Conservation (phyloP, 805 yeast species). For the Ogataea methanolica region DNA sequence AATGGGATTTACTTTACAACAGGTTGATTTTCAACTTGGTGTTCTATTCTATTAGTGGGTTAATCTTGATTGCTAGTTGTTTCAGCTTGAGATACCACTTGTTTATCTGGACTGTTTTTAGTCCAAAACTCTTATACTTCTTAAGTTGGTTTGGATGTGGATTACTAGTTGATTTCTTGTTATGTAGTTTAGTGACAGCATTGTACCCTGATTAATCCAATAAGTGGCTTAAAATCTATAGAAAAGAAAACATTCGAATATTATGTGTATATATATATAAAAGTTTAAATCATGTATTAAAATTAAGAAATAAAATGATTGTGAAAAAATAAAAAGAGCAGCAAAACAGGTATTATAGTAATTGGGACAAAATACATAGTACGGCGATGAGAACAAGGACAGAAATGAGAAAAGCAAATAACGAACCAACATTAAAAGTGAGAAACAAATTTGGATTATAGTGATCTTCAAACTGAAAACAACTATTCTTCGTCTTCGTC, state of each 20-base stretch:
- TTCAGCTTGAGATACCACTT: slow-evolving; percentile 72
- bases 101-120: slow-evolving; percentile 96
- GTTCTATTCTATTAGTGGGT: slow-evolving; percentile 58
- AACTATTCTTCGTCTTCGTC: slow-evolving; percentile 60
- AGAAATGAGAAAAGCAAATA: neutral
- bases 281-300: too few relatives aligned
- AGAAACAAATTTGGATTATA: neutral
- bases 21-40: slow-evolving; percentile 36
- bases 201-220: slow-evolving; percentile 10
- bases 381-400: too few relatives aligned
- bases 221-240: too few relatives aligned
- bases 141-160: slow-evolving; percentile 66
- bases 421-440: neutral
- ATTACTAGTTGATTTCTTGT: slow-evolving; percentile 34
- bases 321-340: too few relatives aligned
- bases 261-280: neutral
- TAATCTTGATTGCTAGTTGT: slow-evolving; percentile 65
- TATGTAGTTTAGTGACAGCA: slow-evolving; percentile 19
- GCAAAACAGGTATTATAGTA: too few relatives aligned
- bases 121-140: slow-evolving; percentile 83
- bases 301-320: too few relatives aligned
- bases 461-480: neutral
- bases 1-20: slow-evolving; percentile 32
- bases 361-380: too few relatives aligned
- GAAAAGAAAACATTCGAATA: neutral